Conservation (phyloP, 164 flowering plant species). For the Stephania yunnanensis region DNA sequence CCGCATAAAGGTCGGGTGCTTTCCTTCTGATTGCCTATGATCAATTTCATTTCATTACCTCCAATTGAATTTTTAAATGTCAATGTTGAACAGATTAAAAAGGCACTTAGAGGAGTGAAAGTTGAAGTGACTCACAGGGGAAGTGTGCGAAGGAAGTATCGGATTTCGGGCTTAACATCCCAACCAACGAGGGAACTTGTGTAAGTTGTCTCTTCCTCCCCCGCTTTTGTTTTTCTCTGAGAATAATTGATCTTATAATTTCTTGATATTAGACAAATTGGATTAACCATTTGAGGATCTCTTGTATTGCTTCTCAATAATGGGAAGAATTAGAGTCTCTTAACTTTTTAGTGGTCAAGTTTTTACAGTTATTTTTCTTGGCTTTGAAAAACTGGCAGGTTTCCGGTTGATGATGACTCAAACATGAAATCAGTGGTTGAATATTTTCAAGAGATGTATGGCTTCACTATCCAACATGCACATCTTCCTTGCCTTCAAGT, state of each 20-base stretch:
- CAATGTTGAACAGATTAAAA: conserved; percentile 45
- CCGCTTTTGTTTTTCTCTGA: background rate
- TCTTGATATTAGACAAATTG: too few species aligned
- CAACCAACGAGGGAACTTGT: conserved; percentile 79
- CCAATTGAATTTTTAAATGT: background rate
- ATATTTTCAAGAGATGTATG: conserved; percentile 23
- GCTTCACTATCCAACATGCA: conserved; percentile 21
- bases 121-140: conserved; percentile 83
- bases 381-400: conserved; percentile 6
- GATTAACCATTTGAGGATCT: background rate
- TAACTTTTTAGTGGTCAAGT: background rate
- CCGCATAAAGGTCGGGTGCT: conserved; percentile 49
- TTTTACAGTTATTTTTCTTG: background rate
- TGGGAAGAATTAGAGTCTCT: background rate
- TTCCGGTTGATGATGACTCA: conserved; percentile 21
- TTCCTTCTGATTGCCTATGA: background rate
- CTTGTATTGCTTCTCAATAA: background rate
- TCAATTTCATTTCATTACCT: background rate
- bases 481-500: conserved; percentile 28
- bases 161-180: conserved; percentile 75
- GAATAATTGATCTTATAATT: background rate
- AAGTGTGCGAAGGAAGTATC: conserved; percentile 65
- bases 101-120: conserved; percentile 73
- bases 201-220: conserved; percentile 30
- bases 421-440: conserved; percentile 24